Evolutionary conservation across 257 asterid genomes (phyloP).

Genomic region (Jacaranda copaia): DNA sequence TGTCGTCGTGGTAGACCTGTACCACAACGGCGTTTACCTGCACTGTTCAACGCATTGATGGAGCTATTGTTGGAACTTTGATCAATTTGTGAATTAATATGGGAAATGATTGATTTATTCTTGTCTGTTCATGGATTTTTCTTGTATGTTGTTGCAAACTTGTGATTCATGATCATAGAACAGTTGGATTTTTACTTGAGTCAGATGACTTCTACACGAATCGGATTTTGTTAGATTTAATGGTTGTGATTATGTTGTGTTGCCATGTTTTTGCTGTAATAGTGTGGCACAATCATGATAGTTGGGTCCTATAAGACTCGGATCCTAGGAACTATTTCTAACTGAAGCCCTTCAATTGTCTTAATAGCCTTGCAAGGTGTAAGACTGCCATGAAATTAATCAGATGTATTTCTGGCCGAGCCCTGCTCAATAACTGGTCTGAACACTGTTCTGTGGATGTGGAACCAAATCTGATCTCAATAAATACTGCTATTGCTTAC

Average conservation of each 20-base stretch:
- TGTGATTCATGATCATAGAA: neutral
- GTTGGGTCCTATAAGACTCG: too few species aligned
- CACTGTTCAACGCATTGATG: slow-evolving; percentile 36
- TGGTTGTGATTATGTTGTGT: neutral
- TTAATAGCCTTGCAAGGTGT: too few species aligned
- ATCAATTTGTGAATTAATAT: slow-evolving; percentile 22
- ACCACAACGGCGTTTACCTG: slow-evolving; percentile 8
- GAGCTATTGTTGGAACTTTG: slow-evolving; percentile 28
- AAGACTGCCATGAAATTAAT: neutral
- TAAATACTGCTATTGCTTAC: slow-evolving; percentile 35
- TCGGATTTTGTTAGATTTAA: too few species aligned
- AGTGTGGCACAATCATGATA: neutral
- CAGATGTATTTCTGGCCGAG: neutral
- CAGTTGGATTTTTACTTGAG: neutral
- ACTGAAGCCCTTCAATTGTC: too few species aligned
- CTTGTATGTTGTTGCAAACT: neutral
- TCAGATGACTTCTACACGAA: neutral
- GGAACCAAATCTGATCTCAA: slow-evolving; percentile 47
- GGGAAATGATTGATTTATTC: slow-evolving; percentile 8
- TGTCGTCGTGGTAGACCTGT: slow-evolving; percentile 8
- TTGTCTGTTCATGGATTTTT: neutral
- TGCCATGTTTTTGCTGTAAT: too few species aligned
- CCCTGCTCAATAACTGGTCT: slow-evolving; percentile 27
- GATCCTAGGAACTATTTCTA: too few species aligned
- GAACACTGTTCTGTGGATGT: slow-evolving; percentile 40